Percentiles rank a stretch among this genome's conserved stretches.
phyloP scores from a whole-genome alignment of 768 basidiomycete genomes.

The Amanita pallidorosea region DNA sequence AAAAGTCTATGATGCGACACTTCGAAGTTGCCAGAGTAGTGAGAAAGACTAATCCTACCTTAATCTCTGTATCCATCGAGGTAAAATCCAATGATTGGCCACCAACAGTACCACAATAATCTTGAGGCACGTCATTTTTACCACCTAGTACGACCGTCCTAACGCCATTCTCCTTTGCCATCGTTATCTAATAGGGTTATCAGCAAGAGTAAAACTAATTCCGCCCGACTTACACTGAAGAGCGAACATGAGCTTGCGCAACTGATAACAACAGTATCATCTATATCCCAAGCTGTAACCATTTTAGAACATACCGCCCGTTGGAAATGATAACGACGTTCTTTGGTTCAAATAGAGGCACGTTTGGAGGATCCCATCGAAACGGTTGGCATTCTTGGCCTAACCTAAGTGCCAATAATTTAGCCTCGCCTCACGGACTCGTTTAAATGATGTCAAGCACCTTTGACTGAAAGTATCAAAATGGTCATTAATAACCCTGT shows the following conservation, averaged over 20 bases:
- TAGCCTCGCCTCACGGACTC: neutral
- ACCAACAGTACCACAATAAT: conserved; percentile 56
- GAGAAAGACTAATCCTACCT: conserved; percentile 19
- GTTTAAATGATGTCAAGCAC: conserved; percentile 12
- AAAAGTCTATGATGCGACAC: conserved; percentile 24
- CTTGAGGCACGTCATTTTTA: conserved; percentile 31
- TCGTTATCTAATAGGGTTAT: conserved; percentile 32
- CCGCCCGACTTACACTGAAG: conserved; percentile 26
- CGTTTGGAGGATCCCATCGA: conserved; percentile 24
- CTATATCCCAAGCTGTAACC: neutral
- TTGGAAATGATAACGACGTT: conserved; percentile 47
- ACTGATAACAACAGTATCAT: conserved; percentile 14
- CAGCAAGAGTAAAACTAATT: neutral
- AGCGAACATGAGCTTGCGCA: conserved; percentile 38
- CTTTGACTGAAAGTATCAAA: conserved; percentile 41
- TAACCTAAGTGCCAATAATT: conserved; percentile 17
- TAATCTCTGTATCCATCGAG: conserved; percentile 50
- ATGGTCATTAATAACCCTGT: conserved; percentile 33
- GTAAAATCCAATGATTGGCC: conserved; percentile 50
- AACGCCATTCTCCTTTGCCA: conserved; percentile 47
- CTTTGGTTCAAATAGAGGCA: conserved; percentile 35
- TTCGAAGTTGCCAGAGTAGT: neutral
- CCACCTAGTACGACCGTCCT: conserved; percentile 52
- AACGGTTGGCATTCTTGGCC: conserved; percentile 38
- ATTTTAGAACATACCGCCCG: conserved; percentile 26